Conservation (phyloP, 2,329 filamentous ascomycete genomes). For the Rhynchosporium secalis region DNA sequence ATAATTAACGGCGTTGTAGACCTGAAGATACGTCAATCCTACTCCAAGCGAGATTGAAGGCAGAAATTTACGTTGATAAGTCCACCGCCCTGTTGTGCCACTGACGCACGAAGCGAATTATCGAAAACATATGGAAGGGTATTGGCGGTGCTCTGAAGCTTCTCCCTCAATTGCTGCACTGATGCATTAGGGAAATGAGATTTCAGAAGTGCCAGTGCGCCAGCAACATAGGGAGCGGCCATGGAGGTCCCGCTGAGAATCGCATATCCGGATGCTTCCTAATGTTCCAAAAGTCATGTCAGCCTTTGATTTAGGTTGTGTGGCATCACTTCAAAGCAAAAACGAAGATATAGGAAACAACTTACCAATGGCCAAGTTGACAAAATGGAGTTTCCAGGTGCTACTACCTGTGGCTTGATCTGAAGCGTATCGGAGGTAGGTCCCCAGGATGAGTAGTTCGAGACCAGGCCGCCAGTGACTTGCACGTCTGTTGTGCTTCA, state of each 20-base stretch:
- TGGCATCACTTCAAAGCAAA: no score
- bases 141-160: constrained; percentile 39
- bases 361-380: constrained; percentile 40
- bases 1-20: not conserved
- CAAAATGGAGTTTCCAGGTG: constrained; percentile 41
- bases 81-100: constrained; percentile 41
- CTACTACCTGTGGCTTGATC: constrained; percentile 29
- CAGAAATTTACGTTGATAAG: constrained; percentile 35
- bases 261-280: constrained; percentile 35
- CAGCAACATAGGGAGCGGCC: constrained; percentile 42
- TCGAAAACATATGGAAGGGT: constrained; percentile 37
- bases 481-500: not conserved
- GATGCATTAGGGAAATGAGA: constrained; percentile 37
- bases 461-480: constrained; percentile 24
- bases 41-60: not conserved
- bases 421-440: constrained; percentile 22
- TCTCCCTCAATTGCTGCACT: constrained; percentile 36
- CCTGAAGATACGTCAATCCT: not conserved
- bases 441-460: constrained; percentile 30
- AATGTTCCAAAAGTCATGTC: no score
- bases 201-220: constrained; percentile 42
- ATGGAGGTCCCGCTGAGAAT: constrained; percentile 44
- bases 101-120: constrained; percentile 35
- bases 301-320: no score
- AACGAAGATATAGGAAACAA: no score